These are phyloP conservation scores for Scheffersomyces quercinus DNA, from an alignment of 1,139 yeast species.

Conservation along the genomic window DNA sequence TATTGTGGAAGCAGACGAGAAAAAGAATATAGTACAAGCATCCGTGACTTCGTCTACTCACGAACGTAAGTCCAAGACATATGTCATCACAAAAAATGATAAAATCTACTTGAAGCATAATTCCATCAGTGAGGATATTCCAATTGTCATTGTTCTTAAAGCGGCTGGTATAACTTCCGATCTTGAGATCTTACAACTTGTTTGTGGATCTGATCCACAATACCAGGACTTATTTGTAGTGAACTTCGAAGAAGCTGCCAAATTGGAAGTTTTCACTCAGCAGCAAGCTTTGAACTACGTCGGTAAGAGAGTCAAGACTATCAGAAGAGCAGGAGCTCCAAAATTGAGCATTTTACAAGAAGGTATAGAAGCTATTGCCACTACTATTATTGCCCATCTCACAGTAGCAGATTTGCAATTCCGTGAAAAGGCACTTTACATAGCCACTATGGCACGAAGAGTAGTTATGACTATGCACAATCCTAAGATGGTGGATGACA, in stretches of 20 bases:
- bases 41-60: conserved; percentile 97
- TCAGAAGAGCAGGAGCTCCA: conserved; percentile 83
- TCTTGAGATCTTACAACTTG: conserved; percentile 88
- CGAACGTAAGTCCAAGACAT: conserved; percentile 95
- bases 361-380: conserved; percentile 96
- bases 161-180: conserved; percentile 96
- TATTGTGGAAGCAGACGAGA: conserved; percentile 95
- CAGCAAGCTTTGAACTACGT: conserved; percentile 90
- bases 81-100: conserved; percentile 88
- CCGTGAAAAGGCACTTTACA: conserved; percentile 89
- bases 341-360: conserved; percentile 82
- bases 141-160: conserved; percentile 87
- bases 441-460: conserved; percentile 95
- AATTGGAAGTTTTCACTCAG: conserved; percentile 83
- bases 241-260: conserved; percentile 92
- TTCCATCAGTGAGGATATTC: conserved; percentile 91
- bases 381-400: conserved; percentile 93
- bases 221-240: conserved; percentile 92
- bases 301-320: conserved; percentile 89
- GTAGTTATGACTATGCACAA: conserved; percentile 95
- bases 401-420: conserved; percentile 85
- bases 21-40: conserved; percentile 92
- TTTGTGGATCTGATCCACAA: conserved; percentile 84
- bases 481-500: conserved; percentile 93
- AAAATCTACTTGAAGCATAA: conserved; percentile 91